phyloP scores from a whole-genome alignment of 345 rosid genomes.

The Gossypium ekmanianum region DNA sequence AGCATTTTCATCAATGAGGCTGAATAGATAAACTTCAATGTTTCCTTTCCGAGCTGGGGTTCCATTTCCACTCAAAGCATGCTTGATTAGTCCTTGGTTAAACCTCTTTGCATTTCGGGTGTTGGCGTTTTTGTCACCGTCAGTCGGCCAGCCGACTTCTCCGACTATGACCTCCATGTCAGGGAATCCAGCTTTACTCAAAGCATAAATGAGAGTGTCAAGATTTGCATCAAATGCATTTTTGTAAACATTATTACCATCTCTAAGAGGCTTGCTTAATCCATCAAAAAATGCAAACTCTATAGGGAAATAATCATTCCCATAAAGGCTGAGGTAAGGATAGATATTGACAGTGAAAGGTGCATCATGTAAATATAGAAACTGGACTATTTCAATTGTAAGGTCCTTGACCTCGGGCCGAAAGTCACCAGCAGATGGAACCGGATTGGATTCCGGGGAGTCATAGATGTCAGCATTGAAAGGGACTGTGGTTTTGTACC shows the following conservation, averaged over 20 bases:
- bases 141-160: conserved; percentile 24
- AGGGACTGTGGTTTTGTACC: conserved; percentile 45
- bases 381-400: conserved; percentile 13
- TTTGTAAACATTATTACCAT: conserved; percentile 9
- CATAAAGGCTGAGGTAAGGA: conserved; percentile 47
- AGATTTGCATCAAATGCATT: conserved; percentile 23
- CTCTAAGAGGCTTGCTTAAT: conserved; percentile 10
- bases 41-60: conserved; percentile 16
- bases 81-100: conserved; percentile 19
- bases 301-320: conserved; percentile 32
- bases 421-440: conserved; percentile 22
- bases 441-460: conserved; percentile 19
- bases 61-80: conserved; percentile 13
- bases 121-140: conserved; percentile 21
- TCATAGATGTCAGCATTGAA: conserved; percentile 46
- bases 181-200: conserved; percentile 15
- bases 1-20: conserved; percentile 21
- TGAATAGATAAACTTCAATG: conserved; percentile 16
- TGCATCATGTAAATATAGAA: conserved; percentile 20
- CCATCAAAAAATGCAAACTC: conserved; percentile 53
- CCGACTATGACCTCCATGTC: conserved; percentile 17
- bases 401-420: conserved; percentile 19
- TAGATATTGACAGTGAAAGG: conserved; percentile 53
- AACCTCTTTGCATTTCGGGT: conserved; percentile 17
- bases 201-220: conserved; percentile 15